Percentiles rank a stretch among this genome's conserved stretches.
Evolutionary conservation across 2,329 filamentous ascomycete genomes (phyloP).

Genomic region (Epichloe coenophiala): DNA sequence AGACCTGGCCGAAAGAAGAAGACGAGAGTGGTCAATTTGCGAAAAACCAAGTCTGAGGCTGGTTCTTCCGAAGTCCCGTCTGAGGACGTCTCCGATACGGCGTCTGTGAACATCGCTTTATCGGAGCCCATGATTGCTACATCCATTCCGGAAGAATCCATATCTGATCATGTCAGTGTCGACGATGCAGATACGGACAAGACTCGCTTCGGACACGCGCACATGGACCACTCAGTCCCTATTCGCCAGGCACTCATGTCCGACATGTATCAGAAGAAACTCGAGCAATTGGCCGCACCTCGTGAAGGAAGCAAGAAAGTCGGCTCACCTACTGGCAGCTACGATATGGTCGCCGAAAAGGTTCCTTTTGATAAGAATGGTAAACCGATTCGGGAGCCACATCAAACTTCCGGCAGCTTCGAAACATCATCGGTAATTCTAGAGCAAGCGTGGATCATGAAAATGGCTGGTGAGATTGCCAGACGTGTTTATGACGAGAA

Average conservation of each 20-base stretch:
- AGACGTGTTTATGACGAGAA: slow-evolving; percentile 82
- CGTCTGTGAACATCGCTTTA: slow-evolving; percentile 43
- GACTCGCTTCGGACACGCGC: slow-evolving; percentile 25
- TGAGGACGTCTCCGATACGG: slow-evolving; percentile 35
- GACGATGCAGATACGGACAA: slow-evolving; percentile 20
- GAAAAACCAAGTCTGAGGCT: slow-evolving; percentile 44
- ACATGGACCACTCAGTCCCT: slow-evolving; percentile 7
- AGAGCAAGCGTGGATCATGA: slow-evolving; percentile 77
- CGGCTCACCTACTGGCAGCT: slow-evolving; percentile 2
- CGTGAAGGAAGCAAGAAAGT: slow-evolving; percentile 9
- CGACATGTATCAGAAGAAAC: slow-evolving; percentile 11
- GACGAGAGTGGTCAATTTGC: slow-evolving; percentile 68
- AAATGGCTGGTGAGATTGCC: slow-evolving; percentile 89
- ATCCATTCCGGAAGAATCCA: slow-evolving; percentile 46
- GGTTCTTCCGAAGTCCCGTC: slow-evolving; percentile 37
- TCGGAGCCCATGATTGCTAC: slow-evolving; percentile 46
- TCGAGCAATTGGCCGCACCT: slow-evolving; percentile 13
- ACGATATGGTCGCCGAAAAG: slow-evolving; percentile 10
- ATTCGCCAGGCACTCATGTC: slow-evolving; percentile 13
- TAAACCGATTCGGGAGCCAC: slow-evolving; percentile 14
- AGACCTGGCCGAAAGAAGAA: slow-evolving; percentile 64
- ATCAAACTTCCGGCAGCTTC: slow-evolving; percentile 20
- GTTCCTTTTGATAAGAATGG: slow-evolving; percentile 16
- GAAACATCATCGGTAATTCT: slow-evolving; percentile 48
- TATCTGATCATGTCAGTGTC: slow-evolving; percentile 27